Base-by-base conservation (phyloP, 306 rosid genomes). In the Adenanthera pavonina region DNA sequence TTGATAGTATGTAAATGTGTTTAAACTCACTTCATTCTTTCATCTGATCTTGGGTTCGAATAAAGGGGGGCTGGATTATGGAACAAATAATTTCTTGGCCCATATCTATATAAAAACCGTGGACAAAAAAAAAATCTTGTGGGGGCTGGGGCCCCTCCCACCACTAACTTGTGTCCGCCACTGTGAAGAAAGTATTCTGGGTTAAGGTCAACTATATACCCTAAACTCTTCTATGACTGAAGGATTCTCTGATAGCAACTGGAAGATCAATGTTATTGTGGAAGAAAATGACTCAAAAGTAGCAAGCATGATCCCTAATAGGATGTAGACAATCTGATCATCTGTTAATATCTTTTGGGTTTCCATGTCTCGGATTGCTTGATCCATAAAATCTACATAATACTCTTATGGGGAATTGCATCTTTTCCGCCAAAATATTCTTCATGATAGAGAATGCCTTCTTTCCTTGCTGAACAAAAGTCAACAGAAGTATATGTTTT, bases 221-320 rank as follows among this genome's bases (percentile, higher is more conserved):
- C 14, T 43, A 41, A 75, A 56, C n/a, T 75, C 43, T 6, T 75
- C 69, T 5, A 75, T 7, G 69, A 25, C 69, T 41, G 70, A 20
- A 41, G 57, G 79, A 43, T 75, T 0, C 13, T 75, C 79, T 8
- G 69, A 46, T 13, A 59, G 8, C 0, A 75, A 75, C 12, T 59
- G 44, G 69, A 75, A 14, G 30, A 56, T 59, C 41, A 75, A 15
- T 19, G 79, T 15, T 51, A 59, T 2, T 7, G 16, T 5, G 3
- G 15, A 10, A n/a, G 79, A 59, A 5, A 54, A n/a, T 6, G 70
- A 1, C 5, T 6, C 15, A 15, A 6, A 25, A 43, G 70, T 40
- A n/a, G 69, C 79, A 74, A 74, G 19, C 62, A 17, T 35, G 11
- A 74, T 11, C 3, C 78, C 78, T 17, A 14, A 11, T 38, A 74